Evolutionary conservation across 768 basidiomycete genomes (phyloP).

Genomic region (Pseudohyphozyma bogoriensis): DNA sequence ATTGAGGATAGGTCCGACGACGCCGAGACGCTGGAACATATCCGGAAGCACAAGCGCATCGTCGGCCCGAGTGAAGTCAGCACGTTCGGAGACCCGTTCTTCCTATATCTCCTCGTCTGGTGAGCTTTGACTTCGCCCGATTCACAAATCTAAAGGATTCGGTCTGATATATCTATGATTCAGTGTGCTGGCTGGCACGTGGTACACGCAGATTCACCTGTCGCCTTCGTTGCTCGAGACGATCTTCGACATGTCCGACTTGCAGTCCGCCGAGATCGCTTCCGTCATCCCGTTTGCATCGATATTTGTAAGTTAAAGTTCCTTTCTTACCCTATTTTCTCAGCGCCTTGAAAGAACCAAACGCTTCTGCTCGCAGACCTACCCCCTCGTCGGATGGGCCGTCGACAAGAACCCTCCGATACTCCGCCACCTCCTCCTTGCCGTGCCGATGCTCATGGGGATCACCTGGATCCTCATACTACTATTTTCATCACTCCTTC

Average conservation of each 20-base stretch:
- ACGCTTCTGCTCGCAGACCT: background rate
- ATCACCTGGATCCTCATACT: background rate
- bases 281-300: conserved; percentile 1
- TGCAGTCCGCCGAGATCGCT: background rate
- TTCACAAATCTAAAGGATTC: no score
- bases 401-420: conserved; percentile 9
- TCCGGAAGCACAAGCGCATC: no score
- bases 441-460: background rate
- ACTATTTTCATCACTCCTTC: background rate
- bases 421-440: background rate
- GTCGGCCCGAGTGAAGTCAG: no score
- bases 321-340: no score
- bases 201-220: conserved; percentile 26
- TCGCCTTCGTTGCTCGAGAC: conserved; percentile 10
- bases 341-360: background rate
- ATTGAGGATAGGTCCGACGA: no score
- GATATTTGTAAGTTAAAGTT: conserved; percentile 1
- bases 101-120: conserved; percentile 22
- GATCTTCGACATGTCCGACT: background rate
- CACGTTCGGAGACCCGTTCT: conserved; percentile 9
- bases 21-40: no score
- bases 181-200: conserved; percentile 17
- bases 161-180: no score
- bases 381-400: conserved; percentile 9
- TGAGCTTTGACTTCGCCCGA: no score